Base-by-base conservation (phyloP, 495 filamentous ascomycete species). In the Xylaria telfairii region DNA sequence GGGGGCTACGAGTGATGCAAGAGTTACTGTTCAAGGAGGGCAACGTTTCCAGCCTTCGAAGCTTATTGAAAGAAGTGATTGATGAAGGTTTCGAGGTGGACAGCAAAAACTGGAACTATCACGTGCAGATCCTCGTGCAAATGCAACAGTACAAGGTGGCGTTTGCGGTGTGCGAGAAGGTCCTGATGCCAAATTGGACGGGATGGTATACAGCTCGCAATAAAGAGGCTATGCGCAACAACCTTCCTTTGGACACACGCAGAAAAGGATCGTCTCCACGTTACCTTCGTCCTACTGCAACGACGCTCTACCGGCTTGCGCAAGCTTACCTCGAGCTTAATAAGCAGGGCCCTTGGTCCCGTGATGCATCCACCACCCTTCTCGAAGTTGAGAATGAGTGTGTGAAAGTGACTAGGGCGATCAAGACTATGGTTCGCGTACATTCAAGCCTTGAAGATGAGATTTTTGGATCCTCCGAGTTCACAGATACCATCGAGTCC, bases 151-250 rank as follows among this genome's bases (percentile, higher is more conserved):
- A 78, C 68, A 75, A 77, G 30, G 69, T 79, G 30, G 92, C 93
- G 47, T 96, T 96, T 76, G 64, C 75, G 39, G 72, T 88, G 26
- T 94, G 91, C 80, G 94, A 97, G 80, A 71, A 81, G 15, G 85
- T 89, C 41, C 88, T 97, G 67, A 94, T 95, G 87, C 87, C 87
- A 6, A 82, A 87, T 53, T 96, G 92, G 86, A 84, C 84, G 3
- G 92, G 92, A 26, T 97, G 94, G 94, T 71, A 65, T 15, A 46
- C 65, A 2, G 74, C 73, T 34, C 80, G 79, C 8, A 49, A 15
- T 7, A 69, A 37, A 24, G 67, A 72, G 26, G 65, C 69, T 30
- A 21, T 69, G 47, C 71, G 71, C 67, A 71, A 65, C 65, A 61
- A 69, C 30, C 61, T 84, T 21, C 75, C 83, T 17, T 76, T 83